Evolutionary conservation across 2,329 filamentous ascomycete species (phyloP), one percentile per base, ranked within the genome.

Genomic region (Aphanoascus verrucosus): DNA sequence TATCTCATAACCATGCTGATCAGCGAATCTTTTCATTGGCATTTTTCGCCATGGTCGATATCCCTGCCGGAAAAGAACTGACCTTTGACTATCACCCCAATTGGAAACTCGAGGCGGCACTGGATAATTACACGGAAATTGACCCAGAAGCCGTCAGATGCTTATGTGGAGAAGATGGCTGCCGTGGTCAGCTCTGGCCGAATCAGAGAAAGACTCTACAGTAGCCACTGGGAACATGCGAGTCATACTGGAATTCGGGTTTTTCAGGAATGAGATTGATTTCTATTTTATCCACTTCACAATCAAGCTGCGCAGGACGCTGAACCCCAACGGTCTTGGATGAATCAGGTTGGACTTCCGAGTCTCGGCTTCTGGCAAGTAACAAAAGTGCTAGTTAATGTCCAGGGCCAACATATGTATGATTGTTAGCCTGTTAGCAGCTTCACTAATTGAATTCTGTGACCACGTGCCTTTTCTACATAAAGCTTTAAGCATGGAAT

Each of bases 41-140:
- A 0, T 75, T 76, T 54, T 77, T 76, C 38, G 69, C 74, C 0
- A 57, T 70, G 1, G 63, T 64, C 1, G 67, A 72, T 12, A 74
- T 77, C 14, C 62, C 64, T 0, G 63, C 69, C 0, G 64, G 64
- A 1, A 71, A 65, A 0, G 74, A 77, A 50, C 56, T 77, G 0
- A 74, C 72, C 0, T 76, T 77, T 23, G 72, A 76, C 44, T 77
- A 77, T 54, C 69, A 72, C 11, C 70, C 70, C 0, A 53, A 55
- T 14, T 63, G 61, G 53, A 62, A 64, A 23, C 3, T 28, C 23
- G 23, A 3, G 23, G 7, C 7, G 23, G 7, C 23, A 7, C 23
- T 28, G 23, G 57, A 44, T 3, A 43, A 50, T 12, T 58, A 50
- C 7, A 57, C 52, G 1, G 62, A 61, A 2, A 49, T 64, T 5